A percentile compares a stretch with the other conserved stretches of the same genome.
Evolutionary conservation across 495 filamentous ascomycete genomes (phyloP).

Genomic region (Aspergillus wentii): DNA sequence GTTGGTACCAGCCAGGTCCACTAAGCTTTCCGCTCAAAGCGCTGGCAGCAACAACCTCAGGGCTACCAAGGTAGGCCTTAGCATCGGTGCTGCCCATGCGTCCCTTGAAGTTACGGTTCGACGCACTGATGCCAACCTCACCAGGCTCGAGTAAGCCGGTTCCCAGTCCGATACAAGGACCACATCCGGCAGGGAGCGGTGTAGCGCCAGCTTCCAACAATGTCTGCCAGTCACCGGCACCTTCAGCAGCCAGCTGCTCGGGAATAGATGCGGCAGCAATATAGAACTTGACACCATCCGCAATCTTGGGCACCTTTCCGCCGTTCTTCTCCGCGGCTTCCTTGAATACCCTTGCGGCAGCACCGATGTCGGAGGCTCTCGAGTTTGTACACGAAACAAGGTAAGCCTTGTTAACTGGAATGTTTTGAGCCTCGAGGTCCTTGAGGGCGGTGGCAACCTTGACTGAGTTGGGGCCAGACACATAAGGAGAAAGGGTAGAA

Average conservation of each 20-base stretch:
- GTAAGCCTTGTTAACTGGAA: constrained; percentile 82
- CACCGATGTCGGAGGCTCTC: constrained; percentile 73
- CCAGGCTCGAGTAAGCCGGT: constrained; percentile 78
- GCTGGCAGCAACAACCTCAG: constrained; percentile 88
- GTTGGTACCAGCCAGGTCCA: constrained; percentile 77
- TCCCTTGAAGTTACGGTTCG: constrained; percentile 91
- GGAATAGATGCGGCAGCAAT: constrained; percentile 81
- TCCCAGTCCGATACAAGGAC: constrained; percentile 84
- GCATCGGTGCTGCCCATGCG: constrained; percentile 82
- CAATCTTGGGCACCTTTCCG: constrained; percentile 65
- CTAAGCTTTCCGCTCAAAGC: constrained; percentile 73
- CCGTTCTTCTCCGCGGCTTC: constrained; percentile 58
- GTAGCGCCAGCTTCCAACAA: constrained; percentile 76
- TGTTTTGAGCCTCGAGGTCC: constrained; percentile 66
- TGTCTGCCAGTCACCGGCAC: constrained; percentile 80
- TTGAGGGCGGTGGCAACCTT: constrained; percentile 73
- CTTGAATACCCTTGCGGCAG: constrained; percentile 82
- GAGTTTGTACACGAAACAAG: constrained; percentile 91
- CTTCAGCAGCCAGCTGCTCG: constrained; percentile 78
- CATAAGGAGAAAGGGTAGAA: constrained; percentile 77
- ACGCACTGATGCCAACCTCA: constrained; percentile 84
- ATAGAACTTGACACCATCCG: constrained; percentile 78
- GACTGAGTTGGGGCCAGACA: constrained; percentile 89
- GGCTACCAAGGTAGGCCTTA: constrained; percentile 83
- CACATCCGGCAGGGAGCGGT: constrained; percentile 74